Evolutionary conservation across 2,329 filamentous ascomycete genomes (phyloP).

Genomic region (Diplodia sapinea): DNA sequence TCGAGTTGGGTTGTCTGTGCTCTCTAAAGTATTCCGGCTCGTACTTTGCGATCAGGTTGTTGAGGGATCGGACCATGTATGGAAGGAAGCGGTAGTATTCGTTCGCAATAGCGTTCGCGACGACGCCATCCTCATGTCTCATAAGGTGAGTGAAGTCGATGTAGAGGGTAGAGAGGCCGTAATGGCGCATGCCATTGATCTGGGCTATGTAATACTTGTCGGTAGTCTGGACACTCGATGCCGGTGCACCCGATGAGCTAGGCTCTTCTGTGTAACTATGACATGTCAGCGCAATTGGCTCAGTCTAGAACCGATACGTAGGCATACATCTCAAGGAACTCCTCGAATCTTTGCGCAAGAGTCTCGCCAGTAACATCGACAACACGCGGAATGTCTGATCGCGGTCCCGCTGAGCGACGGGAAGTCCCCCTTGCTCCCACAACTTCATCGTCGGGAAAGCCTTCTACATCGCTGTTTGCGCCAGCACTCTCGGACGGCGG

Average conservation of each 20-base stretch:
- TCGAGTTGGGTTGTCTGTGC: conserved; percentile 81
- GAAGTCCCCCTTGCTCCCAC: conserved; percentile 61
- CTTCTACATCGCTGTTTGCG: conserved; percentile 62
- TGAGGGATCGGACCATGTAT: conserved; percentile 84
- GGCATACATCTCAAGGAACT: conserved; percentile 76
- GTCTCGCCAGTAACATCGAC: conserved; percentile 77
- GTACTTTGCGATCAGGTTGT: conserved; percentile 93
- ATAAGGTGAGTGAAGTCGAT: conserved; percentile 86
- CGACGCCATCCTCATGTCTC: conserved; percentile 74
- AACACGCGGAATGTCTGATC: conserved; percentile 69
- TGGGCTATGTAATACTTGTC: conserved; percentile 86
- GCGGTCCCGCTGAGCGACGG: conserved; percentile 52
- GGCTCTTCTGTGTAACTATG: conserved; percentile 70
- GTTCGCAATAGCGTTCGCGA: conserved; percentile 84
- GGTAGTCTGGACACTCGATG: conserved; percentile 73
- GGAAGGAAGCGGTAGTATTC: conserved; percentile 96
- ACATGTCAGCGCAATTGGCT: conserved; percentile 22
- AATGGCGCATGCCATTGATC: conserved; percentile 76
- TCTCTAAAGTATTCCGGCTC: conserved; percentile 93
- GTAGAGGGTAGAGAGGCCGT: conserved; percentile 82
- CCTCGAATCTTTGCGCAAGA: conserved; percentile 77
- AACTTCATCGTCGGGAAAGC: conserved; percentile 67
- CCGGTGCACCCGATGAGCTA: conserved; percentile 64
- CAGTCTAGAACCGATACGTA: not conserved
- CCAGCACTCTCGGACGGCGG: conserved; percentile 59